These are phyloP conservation scores for Cupressus sempervirens DNA, from an alignment of 75 land plant genomes.

Conservation along the genomic window DNA sequence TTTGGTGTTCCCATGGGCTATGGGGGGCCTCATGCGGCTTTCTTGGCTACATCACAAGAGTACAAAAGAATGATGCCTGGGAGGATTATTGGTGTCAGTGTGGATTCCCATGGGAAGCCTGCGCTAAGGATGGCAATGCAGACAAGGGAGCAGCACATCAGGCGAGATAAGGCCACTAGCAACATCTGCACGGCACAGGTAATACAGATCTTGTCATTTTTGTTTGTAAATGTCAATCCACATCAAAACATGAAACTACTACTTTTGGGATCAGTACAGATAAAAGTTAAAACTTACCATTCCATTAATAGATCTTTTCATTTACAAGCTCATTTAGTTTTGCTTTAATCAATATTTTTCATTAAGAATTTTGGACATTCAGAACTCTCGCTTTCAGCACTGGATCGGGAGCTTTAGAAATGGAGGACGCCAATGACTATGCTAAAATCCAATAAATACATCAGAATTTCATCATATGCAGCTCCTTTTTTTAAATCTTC, in stretches of 20 bases:
- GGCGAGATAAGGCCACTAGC: constrained; percentile 98
- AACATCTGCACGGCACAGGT: constrained; percentile 99
- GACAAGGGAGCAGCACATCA: constrained; percentile 92
- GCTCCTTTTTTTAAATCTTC: neutral
- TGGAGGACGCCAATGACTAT: neutral
- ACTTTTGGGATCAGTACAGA: no score
- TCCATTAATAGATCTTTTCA: neutral
- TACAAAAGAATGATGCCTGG: constrained; percentile 99
- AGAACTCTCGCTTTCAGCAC: neutral
- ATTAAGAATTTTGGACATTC: neutral
- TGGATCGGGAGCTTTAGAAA: neutral
- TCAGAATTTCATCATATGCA: neutral
- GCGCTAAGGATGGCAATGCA: constrained; percentile 98
- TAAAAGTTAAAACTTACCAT: no score
- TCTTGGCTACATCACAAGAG: constrained; percentile 95
- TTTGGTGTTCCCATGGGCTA: constrained; percentile 99
- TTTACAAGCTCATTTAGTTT: neutral
- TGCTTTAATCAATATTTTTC: neutral
- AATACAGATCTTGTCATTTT: neutral
- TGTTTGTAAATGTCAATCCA: neutral
- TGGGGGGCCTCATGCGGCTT: constrained; percentile 99
- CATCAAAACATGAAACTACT: neutral
- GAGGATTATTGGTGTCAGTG: constrained; percentile 92
- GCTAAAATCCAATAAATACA: neutral
- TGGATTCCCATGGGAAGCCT: constrained; percentile 89